phyloP scores from a whole-genome alignment of 495 filamentous ascomycete genomes.

The Penicillium crystallinum region DNA sequence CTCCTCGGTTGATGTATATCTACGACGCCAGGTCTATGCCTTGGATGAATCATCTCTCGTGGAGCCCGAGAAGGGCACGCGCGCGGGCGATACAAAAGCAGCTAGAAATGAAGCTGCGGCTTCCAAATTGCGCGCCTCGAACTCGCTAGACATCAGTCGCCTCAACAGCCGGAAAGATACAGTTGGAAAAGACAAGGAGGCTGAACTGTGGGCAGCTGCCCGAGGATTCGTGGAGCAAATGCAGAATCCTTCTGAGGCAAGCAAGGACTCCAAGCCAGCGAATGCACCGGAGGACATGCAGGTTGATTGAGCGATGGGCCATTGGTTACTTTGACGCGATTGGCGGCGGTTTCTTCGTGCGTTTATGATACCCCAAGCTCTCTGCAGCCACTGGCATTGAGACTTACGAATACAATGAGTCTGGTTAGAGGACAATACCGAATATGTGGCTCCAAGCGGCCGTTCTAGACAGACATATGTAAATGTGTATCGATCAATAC shows the following conservation, averaged over 20 bases:
- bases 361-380: constrained; percentile 34
- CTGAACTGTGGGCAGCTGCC: constrained; percentile 67
- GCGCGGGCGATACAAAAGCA: constrained; percentile 22
- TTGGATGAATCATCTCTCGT: constrained; percentile 74
- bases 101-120: constrained; percentile 9
- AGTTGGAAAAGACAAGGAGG: constrained; percentile 72
- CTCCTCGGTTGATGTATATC: constrained; percentile 61
- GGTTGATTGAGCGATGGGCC: constrained; percentile 21
- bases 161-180: constrained; percentile 76
- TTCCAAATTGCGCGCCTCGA: constrained; percentile 15
- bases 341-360: not conserved
- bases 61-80: constrained; percentile 31
- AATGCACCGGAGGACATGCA: constrained; percentile 30
- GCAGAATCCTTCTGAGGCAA: constrained; percentile 6
- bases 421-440: not conserved
- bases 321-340: not conserved
- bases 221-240: constrained; percentile 42
- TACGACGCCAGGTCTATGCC: constrained; percentile 73
- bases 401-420: not conserved
- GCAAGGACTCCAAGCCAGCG: constrained; percentile 7
- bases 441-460: not conserved
- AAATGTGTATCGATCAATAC: constrained; percentile 5
- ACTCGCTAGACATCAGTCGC: constrained; percentile 70
- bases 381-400: not conserved
- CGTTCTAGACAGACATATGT: not conserved